Evolutionary conservation across 2,329 filamentous ascomycete species (phyloP).

Genomic region (Aspergillus transmontanensis): DNA sequence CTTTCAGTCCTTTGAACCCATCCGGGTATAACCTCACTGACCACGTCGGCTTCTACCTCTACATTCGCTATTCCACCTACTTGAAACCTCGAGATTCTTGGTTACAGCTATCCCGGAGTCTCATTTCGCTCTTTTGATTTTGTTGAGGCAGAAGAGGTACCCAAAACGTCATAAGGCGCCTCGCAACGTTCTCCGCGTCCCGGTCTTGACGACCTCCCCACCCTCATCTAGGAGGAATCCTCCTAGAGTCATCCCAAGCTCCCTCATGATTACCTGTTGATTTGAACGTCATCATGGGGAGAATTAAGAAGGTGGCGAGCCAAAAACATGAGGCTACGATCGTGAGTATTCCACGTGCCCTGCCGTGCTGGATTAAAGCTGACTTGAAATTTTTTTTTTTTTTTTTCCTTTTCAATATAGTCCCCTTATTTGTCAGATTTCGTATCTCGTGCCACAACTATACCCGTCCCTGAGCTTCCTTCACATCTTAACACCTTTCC

Average conservation of each 20-base stretch:
- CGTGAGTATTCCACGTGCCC: conserved; percentile 38
- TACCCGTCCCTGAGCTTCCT: conserved; percentile 74
- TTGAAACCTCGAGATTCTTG: background rate
- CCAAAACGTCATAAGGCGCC: conserved; percentile 44
- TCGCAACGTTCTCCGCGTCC: conserved; percentile 34
- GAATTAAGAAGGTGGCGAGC: conserved; percentile 56
- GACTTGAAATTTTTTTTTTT: conserved; percentile 26
- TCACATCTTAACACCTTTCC: conserved; percentile 78
- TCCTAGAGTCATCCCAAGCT: conserved; percentile 22
- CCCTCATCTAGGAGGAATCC: conserved; percentile 31
- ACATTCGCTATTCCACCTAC: background rate
- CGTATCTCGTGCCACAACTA: conserved; percentile 65
- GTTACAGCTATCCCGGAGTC: conserved; percentile 1
- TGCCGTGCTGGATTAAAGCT: conserved; percentile 7
- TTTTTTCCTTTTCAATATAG: conserved; percentile 48
- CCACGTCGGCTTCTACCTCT: background rate
- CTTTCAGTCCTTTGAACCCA: conserved; percentile 9
- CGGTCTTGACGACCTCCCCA: conserved; percentile 30
- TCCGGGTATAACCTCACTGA: background rate
- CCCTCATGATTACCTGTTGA: conserved; percentile 46
- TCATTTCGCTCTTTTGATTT: conserved; percentile 24
- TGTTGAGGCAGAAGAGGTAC: conserved; percentile 31
- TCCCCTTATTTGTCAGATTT: conserved; percentile 86
- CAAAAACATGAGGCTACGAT: conserved; percentile 56
- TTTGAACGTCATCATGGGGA: conserved; percentile 48